Conservation (phyloP, 495 filamentous ascomycete genomes). For the Aspergillus carlsbadensis region DNA sequence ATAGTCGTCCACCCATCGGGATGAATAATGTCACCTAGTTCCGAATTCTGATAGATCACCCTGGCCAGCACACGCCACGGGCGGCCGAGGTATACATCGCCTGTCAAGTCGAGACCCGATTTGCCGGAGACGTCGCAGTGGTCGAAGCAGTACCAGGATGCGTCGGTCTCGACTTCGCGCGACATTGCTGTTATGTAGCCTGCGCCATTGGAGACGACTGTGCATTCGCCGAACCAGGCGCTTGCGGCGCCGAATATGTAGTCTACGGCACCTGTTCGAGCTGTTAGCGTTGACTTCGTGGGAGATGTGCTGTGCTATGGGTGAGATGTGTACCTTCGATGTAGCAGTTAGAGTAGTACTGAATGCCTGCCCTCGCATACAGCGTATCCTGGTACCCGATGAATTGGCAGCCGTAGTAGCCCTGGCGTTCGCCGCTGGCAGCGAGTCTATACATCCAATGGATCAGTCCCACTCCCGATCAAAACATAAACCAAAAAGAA, state of each 20-base stretch:
- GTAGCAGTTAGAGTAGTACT: constrained; percentile 55
- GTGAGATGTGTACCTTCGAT: constrained; percentile 32
- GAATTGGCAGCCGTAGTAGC: constrained; percentile 60
- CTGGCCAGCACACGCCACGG: constrained; percentile 64
- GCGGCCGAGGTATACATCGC: constrained; percentile 62
- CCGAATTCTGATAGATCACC: constrained; percentile 64
- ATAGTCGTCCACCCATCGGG: constrained; percentile 53
- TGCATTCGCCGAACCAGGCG: constrained; percentile 62
- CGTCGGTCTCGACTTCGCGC: constrained; percentile 47
- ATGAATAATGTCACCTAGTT: constrained; percentile 57
- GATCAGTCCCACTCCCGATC: no score
- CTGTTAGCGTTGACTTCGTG: no score
- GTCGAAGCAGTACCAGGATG: constrained; percentile 65
- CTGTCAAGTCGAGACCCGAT: constrained; percentile 45
- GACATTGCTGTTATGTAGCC: constrained; percentile 59
- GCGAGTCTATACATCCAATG: constrained; percentile 40
- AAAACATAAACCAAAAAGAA: no score
- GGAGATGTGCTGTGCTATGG: neutral
- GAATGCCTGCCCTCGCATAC: constrained; percentile 54
- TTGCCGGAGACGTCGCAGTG: constrained; percentile 50
- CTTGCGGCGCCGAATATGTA: constrained; percentile 68
- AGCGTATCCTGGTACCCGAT: constrained; percentile 65
- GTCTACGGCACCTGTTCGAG: constrained; percentile 45
- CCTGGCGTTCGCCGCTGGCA: constrained; percentile 49
- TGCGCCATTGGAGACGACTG: constrained; percentile 54